A percentile compares a stretch with the other conserved stretches of the same genome.
These are phyloP conservation scores for Oxyria digyna DNA, from an alignment of 148 eudicot genomes.

Conservation along the genomic window DNA sequence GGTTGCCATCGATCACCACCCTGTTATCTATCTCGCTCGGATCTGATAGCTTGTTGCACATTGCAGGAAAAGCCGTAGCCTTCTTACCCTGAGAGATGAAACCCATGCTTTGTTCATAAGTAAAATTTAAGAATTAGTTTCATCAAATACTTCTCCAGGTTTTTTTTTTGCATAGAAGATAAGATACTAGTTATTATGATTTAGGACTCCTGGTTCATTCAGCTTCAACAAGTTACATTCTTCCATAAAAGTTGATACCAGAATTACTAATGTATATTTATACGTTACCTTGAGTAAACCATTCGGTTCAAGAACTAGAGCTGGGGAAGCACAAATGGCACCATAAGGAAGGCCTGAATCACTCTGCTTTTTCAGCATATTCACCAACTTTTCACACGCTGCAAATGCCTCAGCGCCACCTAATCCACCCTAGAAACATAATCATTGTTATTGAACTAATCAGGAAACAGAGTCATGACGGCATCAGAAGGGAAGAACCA, in stretches of 20 bases:
- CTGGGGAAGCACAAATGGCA: constrained; percentile 98
- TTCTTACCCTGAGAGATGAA: constrained; percentile 57
- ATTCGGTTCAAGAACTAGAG: constrained; percentile 80
- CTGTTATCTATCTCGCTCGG: constrained; percentile 59
- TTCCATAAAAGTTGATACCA: background rate
- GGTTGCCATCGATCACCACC: constrained; percentile 92
- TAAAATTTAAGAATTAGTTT: background rate
- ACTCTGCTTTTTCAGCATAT: constrained; percentile 74
- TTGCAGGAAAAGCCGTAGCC: constrained; percentile 87
- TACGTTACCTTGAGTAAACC: constrained; percentile 79
- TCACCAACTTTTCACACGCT: constrained; percentile 56
- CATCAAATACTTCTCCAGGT: no score
- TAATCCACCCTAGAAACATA: constrained; percentile 71
- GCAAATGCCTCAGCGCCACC: constrained; percentile 91
- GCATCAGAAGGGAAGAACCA: background rate
- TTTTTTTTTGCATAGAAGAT: no score
- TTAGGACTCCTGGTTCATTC: no score
- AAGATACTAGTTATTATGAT: no score
- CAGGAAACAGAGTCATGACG: background rate
- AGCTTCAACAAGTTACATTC: no score
- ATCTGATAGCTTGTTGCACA: constrained; percentile 84
- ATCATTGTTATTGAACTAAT: background rate
- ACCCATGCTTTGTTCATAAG: background rate
- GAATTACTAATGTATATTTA: background rate
- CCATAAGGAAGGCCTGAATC: constrained; percentile 68